Conservation (phyloP, 2,329 filamentous ascomycete genomes). For the Aspergillus tanneri region DNA sequence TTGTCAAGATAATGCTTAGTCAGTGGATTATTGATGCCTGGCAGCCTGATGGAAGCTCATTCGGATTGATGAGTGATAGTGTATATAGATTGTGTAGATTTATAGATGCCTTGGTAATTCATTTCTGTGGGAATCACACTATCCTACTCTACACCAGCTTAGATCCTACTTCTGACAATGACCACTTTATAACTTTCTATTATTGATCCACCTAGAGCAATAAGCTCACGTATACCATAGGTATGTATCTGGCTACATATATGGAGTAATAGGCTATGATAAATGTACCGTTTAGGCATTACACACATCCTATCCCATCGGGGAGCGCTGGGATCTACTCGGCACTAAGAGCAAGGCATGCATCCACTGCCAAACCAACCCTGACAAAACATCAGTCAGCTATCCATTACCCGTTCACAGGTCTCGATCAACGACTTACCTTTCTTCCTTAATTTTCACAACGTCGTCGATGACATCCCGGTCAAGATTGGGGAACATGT, state of each 20-base stretch:
- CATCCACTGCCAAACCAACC: conserved; percentile 81
- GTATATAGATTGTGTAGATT: no score
- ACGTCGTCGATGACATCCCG: conserved; percentile 95
- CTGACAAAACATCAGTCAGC: conserved; percentile 44
- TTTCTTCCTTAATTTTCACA: conserved; percentile 89
- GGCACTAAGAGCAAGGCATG: conserved; percentile 69
- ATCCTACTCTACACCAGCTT: no score
- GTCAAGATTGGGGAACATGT: conserved; percentile 97
- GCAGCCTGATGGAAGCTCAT: no score
- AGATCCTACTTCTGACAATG: no score
- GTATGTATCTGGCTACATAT: no score
- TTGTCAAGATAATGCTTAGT: neutral
- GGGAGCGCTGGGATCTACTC: conserved; percentile 26
- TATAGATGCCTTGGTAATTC: no score
- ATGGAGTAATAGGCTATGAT: no score
- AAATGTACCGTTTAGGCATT: neutral
- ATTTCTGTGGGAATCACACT: no score
- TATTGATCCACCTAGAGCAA: neutral
- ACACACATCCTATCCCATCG: conserved; percentile 15
- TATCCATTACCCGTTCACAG: neutral
- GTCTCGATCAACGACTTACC: conserved; percentile 56
- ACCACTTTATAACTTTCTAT: neutral
- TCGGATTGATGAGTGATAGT: no score
- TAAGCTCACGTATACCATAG: neutral
- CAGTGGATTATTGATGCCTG: no score